Percentiles rank a stretch among this genome's conserved stretches.
Evolutionary conservation across 2,329 filamentous ascomycete species (phyloP).

Genomic region (Aspergillus arachidicola): DNA sequence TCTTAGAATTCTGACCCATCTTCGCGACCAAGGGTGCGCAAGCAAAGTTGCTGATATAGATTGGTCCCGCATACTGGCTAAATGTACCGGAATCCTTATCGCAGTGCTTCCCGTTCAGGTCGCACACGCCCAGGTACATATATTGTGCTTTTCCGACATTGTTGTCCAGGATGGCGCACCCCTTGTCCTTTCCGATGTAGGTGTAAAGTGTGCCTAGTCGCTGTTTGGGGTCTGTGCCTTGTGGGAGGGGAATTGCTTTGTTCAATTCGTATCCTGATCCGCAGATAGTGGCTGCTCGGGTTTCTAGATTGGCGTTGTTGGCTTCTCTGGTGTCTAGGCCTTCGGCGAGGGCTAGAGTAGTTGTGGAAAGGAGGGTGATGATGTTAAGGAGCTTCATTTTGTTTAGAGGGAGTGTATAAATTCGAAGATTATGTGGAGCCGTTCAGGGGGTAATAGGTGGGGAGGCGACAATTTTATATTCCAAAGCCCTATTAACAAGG

Average conservation of each 20-base stretch:
- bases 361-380: background rate
- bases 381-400: background rate
- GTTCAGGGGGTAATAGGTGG: background rate
- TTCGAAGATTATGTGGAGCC: background rate
- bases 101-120: background rate
- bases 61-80: slow-evolving; percentile 11
- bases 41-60: slow-evolving; percentile 7
- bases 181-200: slow-evolving; percentile 3
- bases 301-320: background rate
- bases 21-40: slow-evolving; percentile 8
- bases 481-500: background rate
- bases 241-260: slow-evolving; percentile 7
- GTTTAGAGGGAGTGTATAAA: background rate
- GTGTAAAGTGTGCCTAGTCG: slow-evolving; percentile 8
- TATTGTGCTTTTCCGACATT: slow-evolving; percentile 8
- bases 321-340: background rate
- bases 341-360: background rate
- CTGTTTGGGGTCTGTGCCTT: slow-evolving; percentile 7
- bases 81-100: slow-evolving; percentile 5
- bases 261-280: slow-evolving; percentile 8
- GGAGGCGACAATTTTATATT: background rate
- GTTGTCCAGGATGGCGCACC: slow-evolving; percentile 10
- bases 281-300: slow-evolving; percentile 11
- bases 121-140: slow-evolving; percentile 9
- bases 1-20: slow-evolving; percentile 3